These are phyloP conservation scores for Pestalotiopsis sp. DNA, from an alignment of 2,329 filamentous ascomycete species.

Conservation along the genomic window DNA sequence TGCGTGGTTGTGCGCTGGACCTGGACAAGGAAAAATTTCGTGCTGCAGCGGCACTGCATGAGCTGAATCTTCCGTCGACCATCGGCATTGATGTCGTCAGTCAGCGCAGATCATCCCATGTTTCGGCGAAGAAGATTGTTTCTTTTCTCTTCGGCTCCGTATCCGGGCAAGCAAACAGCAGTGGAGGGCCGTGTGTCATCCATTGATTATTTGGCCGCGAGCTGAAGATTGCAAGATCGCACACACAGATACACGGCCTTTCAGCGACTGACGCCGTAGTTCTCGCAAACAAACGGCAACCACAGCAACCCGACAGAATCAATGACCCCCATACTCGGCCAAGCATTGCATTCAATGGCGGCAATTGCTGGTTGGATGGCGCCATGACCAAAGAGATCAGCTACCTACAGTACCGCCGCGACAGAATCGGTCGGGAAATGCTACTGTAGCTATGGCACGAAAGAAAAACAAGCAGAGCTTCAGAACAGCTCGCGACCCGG, in stretches of 20 bases:
- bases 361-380: conserved; percentile 7
- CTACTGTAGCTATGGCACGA: not conserved
- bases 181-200: not conserved
- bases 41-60: conserved; percentile 1
- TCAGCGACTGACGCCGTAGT: not conserved
- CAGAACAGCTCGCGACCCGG: not conserved
- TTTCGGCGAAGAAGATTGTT: not conserved
- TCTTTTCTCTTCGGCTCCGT: not conserved
- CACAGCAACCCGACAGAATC: not conserved
- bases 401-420: not conserved
- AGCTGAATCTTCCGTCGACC: conserved; percentile 1
- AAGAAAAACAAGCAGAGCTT: not conserved
- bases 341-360: conserved; percentile 1
- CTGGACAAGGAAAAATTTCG: not conserved
- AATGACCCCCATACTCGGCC: not conserved
- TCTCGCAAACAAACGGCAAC: no score
- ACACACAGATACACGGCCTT: no score
- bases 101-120: conserved; percentile 1
- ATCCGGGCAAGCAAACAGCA: not conserved
- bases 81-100: not conserved
- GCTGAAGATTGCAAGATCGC: not conserved
- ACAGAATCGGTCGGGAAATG: not conserved
- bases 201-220: no score
- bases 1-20: not conserved
- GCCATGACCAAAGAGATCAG: conserved; percentile 2